phyloP scores from a whole-genome alignment of 352 stramenopile species.

The Thalassiosira sp. region DNA sequence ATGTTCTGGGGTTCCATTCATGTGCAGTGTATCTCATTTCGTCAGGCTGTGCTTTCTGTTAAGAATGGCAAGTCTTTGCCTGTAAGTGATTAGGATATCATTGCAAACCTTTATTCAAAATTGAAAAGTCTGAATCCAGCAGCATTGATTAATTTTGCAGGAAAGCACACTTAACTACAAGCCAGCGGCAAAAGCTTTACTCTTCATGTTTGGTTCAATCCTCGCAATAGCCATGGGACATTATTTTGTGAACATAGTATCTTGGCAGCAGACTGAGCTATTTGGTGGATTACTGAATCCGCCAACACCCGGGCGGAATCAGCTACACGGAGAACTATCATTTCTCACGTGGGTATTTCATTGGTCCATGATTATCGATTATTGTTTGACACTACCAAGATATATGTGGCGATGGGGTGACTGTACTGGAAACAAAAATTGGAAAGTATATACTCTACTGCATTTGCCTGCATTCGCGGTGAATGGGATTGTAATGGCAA shows the following conservation, averaged over 20 bases:
- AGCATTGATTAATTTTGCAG: conserved; percentile 4
- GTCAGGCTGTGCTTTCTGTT: conserved; percentile 23
- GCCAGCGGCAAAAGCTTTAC: conserved; percentile 19
- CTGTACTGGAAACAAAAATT: conserved; percentile 33
- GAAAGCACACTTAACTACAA: conserved; percentile 26
- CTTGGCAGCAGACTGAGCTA: conserved; percentile 29
- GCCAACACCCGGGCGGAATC: conserved; percentile 5
- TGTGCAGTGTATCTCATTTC: conserved; percentile 47
- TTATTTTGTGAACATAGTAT: conserved; percentile 10
- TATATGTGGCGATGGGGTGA: conserved; percentile 47
- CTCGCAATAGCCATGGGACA: conserved; percentile 19
- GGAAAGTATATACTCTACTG: conserved; percentile 35
- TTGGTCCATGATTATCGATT: conserved; percentile 51
- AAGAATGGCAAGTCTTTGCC: conserved; percentile 22
- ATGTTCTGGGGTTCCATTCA: conserved; percentile 45
- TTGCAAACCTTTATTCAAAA: conserved; percentile 7
- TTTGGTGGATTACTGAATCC: conserved; percentile 31
- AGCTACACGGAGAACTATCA: conserved; percentile 32
- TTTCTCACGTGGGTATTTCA: conserved; percentile 48
- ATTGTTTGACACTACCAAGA: conserved; percentile 16
- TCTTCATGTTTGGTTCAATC: conserved; percentile 14
- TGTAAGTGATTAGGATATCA: conserved; percentile 20
- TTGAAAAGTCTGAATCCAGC: not conserved
- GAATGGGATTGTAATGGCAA: conserved; percentile 40
- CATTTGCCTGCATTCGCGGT: conserved; percentile 36